Percentiles rank a stretch among this genome's conserved stretches.
Conservation (phyloP, 169 alveolate genomes). For the Plasmodium relictum region DNA sequence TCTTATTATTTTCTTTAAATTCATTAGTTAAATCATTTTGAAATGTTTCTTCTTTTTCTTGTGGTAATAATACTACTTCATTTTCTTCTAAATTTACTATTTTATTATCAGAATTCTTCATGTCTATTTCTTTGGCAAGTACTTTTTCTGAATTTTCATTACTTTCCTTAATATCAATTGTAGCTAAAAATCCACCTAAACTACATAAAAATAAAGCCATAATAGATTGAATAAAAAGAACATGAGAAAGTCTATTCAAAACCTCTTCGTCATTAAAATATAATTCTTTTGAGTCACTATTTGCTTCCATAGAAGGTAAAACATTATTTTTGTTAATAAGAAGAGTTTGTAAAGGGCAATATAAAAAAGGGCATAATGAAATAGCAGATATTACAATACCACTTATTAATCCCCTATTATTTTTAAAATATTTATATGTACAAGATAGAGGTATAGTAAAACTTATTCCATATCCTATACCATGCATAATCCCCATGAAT, state of each 20-base stretch:
- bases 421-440: constrained; percentile 61
- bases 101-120: neutral
- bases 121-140: neutral
- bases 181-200: constrained; percentile 50
- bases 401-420: constrained; percentile 62
- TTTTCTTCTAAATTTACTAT: neutral
- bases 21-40: neutral
- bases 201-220: constrained; percentile 24
- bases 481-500: constrained; percentile 52
- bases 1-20: neutral
- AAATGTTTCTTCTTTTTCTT: neutral
- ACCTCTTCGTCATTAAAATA: constrained; percentile 48
- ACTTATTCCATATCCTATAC: constrained; percentile 57
- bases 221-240: constrained; percentile 32
- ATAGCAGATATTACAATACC: constrained; percentile 72
- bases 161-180: constrained; percentile 2
- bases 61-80: neutral
- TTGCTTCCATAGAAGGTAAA: neutral
- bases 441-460: constrained; percentile 71
- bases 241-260: constrained; percentile 44
- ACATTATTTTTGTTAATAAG: constrained; percentile 37
- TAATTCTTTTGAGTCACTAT: constrained; percentile 15
- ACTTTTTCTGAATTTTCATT: neutral
- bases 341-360: constrained; percentile 64
- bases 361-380: constrained; percentile 65